A percentile compares a stretch with the other conserved stretches of the same genome.
These are phyloP conservation scores for Oryza glaberrima DNA, from an alignment of 176 grass and related monocot species.

Conservation along the genomic window DNA sequence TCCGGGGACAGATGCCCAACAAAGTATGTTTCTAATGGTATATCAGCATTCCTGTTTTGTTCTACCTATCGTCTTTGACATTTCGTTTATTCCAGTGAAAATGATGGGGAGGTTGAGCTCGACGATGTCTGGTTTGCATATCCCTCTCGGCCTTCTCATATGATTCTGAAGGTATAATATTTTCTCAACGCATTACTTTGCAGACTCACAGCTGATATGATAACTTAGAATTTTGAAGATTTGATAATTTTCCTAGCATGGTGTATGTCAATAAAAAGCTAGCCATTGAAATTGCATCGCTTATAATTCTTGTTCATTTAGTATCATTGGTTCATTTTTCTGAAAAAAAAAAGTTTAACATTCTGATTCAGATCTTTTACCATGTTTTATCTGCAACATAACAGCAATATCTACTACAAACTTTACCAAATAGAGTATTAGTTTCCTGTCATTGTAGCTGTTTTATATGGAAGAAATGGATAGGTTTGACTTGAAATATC, in stretches of 20 bases:
- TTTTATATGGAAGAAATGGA: not conserved
- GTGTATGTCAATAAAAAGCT: constrained; percentile 9
- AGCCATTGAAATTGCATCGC: not conserved
- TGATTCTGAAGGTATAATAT: constrained; percentile 89
- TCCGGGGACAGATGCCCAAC: constrained; percentile 70
- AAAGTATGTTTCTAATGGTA: constrained; percentile 51
- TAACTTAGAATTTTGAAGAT: not conserved
- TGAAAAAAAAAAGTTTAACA: not conserved
- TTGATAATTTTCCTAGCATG: constrained; percentile 10
- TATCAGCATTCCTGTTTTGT: constrained; percentile 30
- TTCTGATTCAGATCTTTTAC: not conserved
- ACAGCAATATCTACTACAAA: constrained; percentile 13
- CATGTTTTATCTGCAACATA: not conserved
- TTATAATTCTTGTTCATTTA: constrained; percentile 21
- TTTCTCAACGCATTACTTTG: constrained; percentile 23
- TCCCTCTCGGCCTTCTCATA: constrained; percentile 96
- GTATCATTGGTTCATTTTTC: not conserved
- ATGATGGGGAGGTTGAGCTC: constrained; percentile 81
- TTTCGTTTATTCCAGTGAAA: constrained; percentile 59
- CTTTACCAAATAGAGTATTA: not conserved
- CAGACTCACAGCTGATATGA: not conserved
- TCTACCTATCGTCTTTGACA: constrained; percentile 33
- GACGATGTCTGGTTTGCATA: constrained; percentile 99
- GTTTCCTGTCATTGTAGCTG: not conserved
- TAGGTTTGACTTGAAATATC: not conserved